phyloP scores from a whole-genome alignment of 495 filamentous ascomycete genomes.

The Copromyces sp. region DNA sequence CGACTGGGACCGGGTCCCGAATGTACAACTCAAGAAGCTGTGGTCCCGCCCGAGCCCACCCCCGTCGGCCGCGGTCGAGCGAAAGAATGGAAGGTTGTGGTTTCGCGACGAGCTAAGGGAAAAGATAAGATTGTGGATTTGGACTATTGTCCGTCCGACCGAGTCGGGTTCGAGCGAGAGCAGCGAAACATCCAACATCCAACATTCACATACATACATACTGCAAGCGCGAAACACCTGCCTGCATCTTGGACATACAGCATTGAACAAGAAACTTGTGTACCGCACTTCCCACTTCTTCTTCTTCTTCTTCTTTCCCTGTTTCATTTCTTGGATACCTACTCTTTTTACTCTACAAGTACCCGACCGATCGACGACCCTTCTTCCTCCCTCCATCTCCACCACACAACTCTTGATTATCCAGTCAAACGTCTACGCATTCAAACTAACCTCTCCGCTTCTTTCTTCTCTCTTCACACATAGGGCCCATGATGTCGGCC shows the following conservation, averaged over 20 bases:
- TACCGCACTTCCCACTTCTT: constrained; percentile 1
- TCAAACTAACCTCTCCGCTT: neutral
- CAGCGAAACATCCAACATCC: neutral
- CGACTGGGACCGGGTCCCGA: neutral
- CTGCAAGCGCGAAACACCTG: neutral
- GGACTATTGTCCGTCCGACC: too few species aligned
- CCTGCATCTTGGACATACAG: constrained; percentile 4
- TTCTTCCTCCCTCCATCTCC: neutral
- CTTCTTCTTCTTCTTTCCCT: neutral
- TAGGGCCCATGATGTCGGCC: constrained; percentile 19
- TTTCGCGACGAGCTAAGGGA: neutral
- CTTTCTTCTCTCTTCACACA: constrained; percentile 13
- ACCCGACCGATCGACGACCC: neutral
- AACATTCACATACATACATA: neutral
- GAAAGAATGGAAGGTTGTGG: neutral
- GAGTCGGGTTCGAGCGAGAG: neutral
- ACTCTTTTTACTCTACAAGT: neutral
- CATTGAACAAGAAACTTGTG: neutral
- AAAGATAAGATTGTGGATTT: neutral
- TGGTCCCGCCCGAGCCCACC: neutral
- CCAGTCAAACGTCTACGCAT: neutral
- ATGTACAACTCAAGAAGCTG: neutral
- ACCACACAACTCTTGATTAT: neutral
- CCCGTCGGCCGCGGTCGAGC: neutral
- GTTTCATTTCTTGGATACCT: neutral